Evolutionary conservation across 257 asterid species (phyloP).

Genomic region (Solanum pimpinellifolium): DNA sequence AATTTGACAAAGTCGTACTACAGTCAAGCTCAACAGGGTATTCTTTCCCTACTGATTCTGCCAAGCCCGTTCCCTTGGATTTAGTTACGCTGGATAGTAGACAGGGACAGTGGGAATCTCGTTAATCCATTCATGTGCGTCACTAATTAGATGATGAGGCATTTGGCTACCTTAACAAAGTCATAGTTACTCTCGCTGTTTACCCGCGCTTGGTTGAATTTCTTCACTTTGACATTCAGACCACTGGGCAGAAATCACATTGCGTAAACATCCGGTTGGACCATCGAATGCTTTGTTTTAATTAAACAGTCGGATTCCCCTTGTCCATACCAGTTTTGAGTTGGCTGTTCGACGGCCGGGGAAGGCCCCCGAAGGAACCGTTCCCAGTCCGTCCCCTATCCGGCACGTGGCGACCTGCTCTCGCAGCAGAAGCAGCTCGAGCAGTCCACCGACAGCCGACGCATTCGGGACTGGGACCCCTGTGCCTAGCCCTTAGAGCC

Average conservation of each 20-base stretch:
- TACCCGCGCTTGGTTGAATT: no score
- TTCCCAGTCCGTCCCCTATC: background rate
- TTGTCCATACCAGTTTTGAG: slow-evolving; percentile 7
- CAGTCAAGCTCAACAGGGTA: slow-evolving; percentile 76
- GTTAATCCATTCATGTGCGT: slow-evolving; percentile 28
- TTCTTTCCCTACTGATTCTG: slow-evolving; percentile 23
- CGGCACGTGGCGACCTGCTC: no score
- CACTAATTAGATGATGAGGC: slow-evolving; percentile 48
- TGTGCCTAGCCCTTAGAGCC: no score
- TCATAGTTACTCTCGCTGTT: background rate
- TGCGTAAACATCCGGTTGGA: slow-evolving; percentile 46
- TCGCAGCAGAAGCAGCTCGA: no score
- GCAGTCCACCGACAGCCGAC: no score
- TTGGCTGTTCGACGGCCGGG: background rate
- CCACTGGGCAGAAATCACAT: slow-evolving; percentile 48
- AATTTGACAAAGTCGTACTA: slow-evolving; percentile 47
- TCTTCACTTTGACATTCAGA: no score
- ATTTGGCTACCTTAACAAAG: slow-evolving; percentile 16
- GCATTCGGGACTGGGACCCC: no score
- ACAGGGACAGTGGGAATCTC: background rate
- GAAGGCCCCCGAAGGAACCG: background rate
- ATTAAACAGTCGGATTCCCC: slow-evolving; percentile 45
- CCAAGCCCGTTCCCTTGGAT: no score
- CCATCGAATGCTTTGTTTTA: slow-evolving; percentile 57
- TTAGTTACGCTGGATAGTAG: no score